Evolutionary conservation across 2,329 filamentous ascomycete genomes (phyloP).

Genomic region (Exophiala sp.): DNA sequence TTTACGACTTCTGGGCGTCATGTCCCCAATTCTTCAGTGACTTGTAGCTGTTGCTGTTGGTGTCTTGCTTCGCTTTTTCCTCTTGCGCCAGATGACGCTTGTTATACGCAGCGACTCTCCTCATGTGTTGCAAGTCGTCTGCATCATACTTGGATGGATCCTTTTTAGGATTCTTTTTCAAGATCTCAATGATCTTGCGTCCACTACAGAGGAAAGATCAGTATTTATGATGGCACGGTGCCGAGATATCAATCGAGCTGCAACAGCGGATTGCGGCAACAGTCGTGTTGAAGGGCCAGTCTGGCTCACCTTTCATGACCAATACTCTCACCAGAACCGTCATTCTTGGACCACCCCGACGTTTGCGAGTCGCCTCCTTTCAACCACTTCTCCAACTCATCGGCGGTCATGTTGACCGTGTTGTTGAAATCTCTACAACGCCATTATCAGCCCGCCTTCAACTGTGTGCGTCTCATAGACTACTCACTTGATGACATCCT

Average conservation of each 20-base stretch:
- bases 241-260: too few relatives aligned
- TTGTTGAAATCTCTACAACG: conserved; percentile 60
- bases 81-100: conserved; percentile 67
- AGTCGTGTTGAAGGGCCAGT: not conserved
- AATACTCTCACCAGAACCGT: conserved; percentile 58
- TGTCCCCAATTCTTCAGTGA: conserved; percentile 57
- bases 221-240: too few relatives aligned
- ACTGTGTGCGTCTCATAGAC: conserved; percentile 30
- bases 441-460: conserved; percentile 24
- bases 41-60: conserved; percentile 54
- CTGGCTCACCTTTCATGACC: conserved; percentile 54
- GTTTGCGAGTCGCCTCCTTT: conserved; percentile 55
- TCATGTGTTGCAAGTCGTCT: conserved; percentile 58
- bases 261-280: too few relatives aligned
- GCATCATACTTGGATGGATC: conserved; percentile 56
- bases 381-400: conserved; percentile 61
- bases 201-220: conserved; percentile 42
- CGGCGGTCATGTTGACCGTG: conserved; percentile 62
- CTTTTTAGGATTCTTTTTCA: conserved; percentile 60
- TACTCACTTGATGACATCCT: conserved; percentile 49
- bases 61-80: conserved; percentile 54
- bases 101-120: conserved; percentile 62
- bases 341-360: conserved; percentile 60
- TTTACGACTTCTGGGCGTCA: conserved; percentile 13
- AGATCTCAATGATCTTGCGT: conserved; percentile 60